Percentiles rank a stretch among this genome's conserved stretches.
These are phyloP conservation scores for Neckera pumila DNA, from an alignment of 225 moss, liverwort and hornwort species.

Conservation along the genomic window DNA sequence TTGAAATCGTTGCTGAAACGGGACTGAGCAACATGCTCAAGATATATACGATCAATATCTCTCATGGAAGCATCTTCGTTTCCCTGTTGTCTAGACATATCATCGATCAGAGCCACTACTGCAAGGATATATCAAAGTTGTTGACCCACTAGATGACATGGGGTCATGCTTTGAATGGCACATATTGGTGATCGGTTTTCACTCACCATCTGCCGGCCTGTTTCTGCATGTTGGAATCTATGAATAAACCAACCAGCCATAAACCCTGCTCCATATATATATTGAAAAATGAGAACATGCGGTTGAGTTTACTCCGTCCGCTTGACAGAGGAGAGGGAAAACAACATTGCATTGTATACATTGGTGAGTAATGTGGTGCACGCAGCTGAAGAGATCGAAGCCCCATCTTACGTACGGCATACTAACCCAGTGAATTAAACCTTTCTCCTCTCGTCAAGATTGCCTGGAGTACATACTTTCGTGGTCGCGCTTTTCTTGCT, in stretches of 20 bases:
- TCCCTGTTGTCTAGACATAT: not conserved
- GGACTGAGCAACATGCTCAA: not conserved
- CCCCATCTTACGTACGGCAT: not conserved
- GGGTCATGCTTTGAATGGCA: not conserved
- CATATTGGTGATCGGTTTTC: not conserved
- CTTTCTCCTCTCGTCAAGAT: too few relatives aligned
- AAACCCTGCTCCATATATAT: too few relatives aligned
- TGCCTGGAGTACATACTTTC: too few relatives aligned
- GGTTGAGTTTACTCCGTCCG: not conserved
- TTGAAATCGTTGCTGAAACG: not conserved
- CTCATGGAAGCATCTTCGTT: not conserved
- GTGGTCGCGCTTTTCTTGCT: too few relatives aligned
- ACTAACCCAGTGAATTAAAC: too few relatives aligned
- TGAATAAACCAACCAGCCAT: too few relatives aligned
- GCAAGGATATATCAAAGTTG: not conserved
- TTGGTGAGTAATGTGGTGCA: not conserved
- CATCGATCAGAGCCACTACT: not conserved
- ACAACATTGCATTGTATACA: not conserved
- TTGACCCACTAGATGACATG: not conserved
- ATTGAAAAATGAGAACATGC: too few relatives aligned
- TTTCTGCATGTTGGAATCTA: not conserved
- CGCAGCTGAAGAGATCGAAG: not conserved
- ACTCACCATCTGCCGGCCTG: not conserved
- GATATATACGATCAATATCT: not conserved
- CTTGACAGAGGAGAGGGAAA: not conserved